Conservation (phyloP, 139 green algal genomes). For the Haematococcus sp. region DNA sequence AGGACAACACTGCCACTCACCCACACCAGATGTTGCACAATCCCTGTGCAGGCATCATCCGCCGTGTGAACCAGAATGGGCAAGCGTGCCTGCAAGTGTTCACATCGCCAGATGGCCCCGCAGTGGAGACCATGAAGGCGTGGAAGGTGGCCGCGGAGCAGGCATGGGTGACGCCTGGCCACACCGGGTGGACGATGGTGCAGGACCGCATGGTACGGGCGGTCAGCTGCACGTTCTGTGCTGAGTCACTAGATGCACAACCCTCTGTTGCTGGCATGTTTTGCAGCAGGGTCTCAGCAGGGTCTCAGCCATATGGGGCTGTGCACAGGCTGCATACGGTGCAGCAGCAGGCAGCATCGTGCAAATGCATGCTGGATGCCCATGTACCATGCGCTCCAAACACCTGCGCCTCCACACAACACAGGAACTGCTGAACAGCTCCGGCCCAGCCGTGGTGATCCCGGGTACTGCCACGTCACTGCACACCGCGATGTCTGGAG, state of each 20-base stretch:
- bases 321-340: too few relatives aligned
- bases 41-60: slow-evolving; percentile 7
- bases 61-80: not conserved
- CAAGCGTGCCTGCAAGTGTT: slow-evolving; percentile 18
- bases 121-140: slow-evolving; percentile 6
- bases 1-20: too few relatives aligned
- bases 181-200: slow-evolving; percentile 41
- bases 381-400: too few relatives aligned
- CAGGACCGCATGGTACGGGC: slow-evolving; percentile 40
- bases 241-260: too few relatives aligned
- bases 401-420: too few relatives aligned
- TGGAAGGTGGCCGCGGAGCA: slow-evolving; percentile 31
- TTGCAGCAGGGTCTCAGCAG: too few relatives aligned
- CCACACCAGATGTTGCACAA: too few relatives aligned
- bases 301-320: too few relatives aligned
- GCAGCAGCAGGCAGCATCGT: too few relatives aligned
- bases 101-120: slow-evolving; percentile 6
- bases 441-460: not conserved
- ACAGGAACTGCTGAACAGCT: slow-evolving; percentile 3
- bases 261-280: too few relatives aligned
- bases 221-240: not conserved
- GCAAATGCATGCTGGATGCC: too few relatives aligned
- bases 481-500: too few relatives aligned
- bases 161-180: slow-evolving; percentile 30
- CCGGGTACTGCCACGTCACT: not conserved